Percentiles rank a stretch among this genome's conserved stretches.
phyloP scores from a whole-genome alignment of 164 flowering plant species.

The Houttuynia cordata region DNA sequence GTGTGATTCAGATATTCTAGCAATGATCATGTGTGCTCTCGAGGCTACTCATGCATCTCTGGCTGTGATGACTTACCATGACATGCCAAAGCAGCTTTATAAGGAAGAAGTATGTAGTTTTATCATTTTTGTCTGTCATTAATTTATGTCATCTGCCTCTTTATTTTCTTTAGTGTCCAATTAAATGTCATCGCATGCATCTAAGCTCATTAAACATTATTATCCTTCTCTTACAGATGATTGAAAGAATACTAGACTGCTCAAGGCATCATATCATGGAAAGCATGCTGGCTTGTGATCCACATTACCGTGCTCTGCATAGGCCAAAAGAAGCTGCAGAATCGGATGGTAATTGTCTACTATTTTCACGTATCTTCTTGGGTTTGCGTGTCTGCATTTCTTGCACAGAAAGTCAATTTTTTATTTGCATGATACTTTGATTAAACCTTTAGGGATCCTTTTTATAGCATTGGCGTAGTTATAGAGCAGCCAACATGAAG shows the following conservation, averaged over 20 bases:
- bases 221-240: slow-evolving; percentile 30
- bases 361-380: background rate
- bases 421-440: background rate
- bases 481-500: no score
- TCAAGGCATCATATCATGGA: slow-evolving; percentile 78
- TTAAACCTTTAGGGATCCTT: no score
- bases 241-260: slow-evolving; percentile 94
- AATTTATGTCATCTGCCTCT: background rate
- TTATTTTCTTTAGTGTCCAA: background rate
- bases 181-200: background rate
- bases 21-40: slow-evolving; percentile 53
- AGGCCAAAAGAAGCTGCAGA: slow-evolving; percentile 56
- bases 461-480: no score
- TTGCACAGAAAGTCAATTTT: background rate
- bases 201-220: background rate
- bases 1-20: slow-evolving; percentile 60
- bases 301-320: slow-evolving; percentile 74
- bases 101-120: slow-evolving; percentile 70
- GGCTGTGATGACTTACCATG: slow-evolving; percentile 57
- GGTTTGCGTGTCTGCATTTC: background rate
- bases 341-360: slow-evolving; percentile 42
- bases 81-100: slow-evolving; percentile 90
- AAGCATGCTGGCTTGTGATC: slow-evolving; percentile 80
- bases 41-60: slow-evolving; percentile 89
- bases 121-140: background rate